phyloP scores from a whole-genome alignment of 2,329 filamentous ascomycete genomes.

The Lachnellula arida region DNA sequence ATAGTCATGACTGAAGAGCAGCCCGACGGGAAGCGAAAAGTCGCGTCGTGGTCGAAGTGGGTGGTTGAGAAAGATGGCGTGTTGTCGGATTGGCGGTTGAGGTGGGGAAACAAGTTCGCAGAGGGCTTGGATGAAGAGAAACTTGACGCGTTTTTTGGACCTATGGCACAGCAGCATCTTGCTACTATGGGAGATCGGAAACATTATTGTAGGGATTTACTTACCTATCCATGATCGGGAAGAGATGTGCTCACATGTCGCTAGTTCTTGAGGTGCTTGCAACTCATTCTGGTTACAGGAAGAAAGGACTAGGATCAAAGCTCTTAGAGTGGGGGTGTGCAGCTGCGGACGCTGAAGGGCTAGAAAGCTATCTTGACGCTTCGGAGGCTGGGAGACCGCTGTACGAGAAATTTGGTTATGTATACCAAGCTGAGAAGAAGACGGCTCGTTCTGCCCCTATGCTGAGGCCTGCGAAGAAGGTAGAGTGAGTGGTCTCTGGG shows the following conservation, averaged over 20 bases:
- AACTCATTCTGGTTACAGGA: slow-evolving; percentile 1
- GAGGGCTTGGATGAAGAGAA: slow-evolving; percentile 5
- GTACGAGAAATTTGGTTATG: slow-evolving; percentile 10
- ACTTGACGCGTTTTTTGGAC: slow-evolving; percentile 3
- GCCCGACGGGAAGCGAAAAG: background rate
- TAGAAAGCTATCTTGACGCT: slow-evolving; percentile 14
- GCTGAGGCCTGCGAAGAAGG: background rate
- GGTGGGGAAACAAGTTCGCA: background rate
- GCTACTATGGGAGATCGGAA: slow-evolving; percentile 2
- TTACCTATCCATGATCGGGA: background rate
- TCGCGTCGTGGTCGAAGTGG: background rate
- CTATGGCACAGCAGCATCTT: slow-evolving; percentile 11
- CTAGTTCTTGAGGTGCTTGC: slow-evolving; percentile 6
- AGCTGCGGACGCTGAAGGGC: slow-evolving; percentile 4
- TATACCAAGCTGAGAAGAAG: background rate
- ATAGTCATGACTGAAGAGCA: slow-evolving; percentile 3
- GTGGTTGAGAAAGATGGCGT: background rate
- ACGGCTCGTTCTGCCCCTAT: background rate
- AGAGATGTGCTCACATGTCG: background rate
- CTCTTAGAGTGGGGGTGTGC: slow-evolving; percentile 4
- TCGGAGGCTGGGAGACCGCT: background rate
- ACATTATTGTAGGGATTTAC: slow-evolving; percentile 8
- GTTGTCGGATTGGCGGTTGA: slow-evolving; percentile 1
- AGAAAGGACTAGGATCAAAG: slow-evolving; percentile 1
- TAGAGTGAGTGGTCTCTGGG: background rate